phyloP scores from a whole-genome alignment of 176 grass and related monocot genomes.

The Aechmea fasciata region DNA sequence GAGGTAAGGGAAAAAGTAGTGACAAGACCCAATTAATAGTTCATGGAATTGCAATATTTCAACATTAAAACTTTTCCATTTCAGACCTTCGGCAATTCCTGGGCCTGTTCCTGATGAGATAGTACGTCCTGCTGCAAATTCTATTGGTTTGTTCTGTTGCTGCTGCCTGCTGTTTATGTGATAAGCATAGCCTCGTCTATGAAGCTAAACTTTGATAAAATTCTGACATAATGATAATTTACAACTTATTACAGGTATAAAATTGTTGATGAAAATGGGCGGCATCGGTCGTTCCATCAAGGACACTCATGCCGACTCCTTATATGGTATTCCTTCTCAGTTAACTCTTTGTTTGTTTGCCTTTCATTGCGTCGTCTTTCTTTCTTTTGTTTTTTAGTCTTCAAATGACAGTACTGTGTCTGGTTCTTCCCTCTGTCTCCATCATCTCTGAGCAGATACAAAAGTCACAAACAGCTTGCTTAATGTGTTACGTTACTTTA shows the following conservation, averaged over 20 bases:
- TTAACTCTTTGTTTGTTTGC: neutral
- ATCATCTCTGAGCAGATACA: neutral
- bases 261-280: slow-evolving; percentile 91
- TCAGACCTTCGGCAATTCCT: slow-evolving; percentile 79
- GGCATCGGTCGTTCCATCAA: slow-evolving; percentile 83
- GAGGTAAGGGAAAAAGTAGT: no score
- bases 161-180: neutral
- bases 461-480: no score
- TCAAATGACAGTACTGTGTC: neutral
- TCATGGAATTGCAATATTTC: neutral
- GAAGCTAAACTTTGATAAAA: neutral
- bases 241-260: slow-evolving; percentile 38
- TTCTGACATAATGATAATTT: slow-evolving; percentile 1
- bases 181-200: neutral
- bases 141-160: slow-evolving; percentile 45
- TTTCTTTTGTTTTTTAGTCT: neutral
- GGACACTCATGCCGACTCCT: slow-evolving; percentile 69
- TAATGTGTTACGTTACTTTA: no score
- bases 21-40: no score
- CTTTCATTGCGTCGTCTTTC: neutral
- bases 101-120: slow-evolving; percentile 91
- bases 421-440: neutral
- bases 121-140: slow-evolving; percentile 56
- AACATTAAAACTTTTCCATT: neutral
- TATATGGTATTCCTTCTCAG: slow-evolving; percentile 60